Conservation (phyloP, 306 rosid species). For the Cucumis melo region DNA sequence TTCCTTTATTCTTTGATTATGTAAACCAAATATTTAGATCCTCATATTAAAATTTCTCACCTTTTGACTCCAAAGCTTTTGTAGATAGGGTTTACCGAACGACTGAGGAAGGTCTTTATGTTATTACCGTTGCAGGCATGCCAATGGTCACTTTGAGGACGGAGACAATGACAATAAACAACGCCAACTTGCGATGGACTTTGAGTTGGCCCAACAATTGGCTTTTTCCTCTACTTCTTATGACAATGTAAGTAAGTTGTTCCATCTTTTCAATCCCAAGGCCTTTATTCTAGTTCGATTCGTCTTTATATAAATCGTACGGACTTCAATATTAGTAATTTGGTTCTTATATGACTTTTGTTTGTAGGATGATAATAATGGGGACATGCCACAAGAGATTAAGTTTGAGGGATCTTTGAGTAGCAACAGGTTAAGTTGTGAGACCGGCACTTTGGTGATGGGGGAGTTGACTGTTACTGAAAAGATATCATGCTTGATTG, state of each 20-base stretch:
- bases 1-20: background rate
- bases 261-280: background rate
- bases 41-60: background rate
- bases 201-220: slow-evolving; percentile 29
- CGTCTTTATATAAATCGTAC: background rate
- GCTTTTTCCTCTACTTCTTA: slow-evolving; percentile 16
- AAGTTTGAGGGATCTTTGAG: background rate
- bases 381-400: slow-evolving; percentile 7
- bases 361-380: slow-evolving; percentile 24
- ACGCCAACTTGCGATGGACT: slow-evolving; percentile 18
- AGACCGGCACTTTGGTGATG: slow-evolving; percentile 11
- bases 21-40: background rate
- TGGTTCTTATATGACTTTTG: background rate
- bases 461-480: slow-evolving; percentile 22
- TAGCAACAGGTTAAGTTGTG: background rate
- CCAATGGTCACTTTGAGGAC: slow-evolving; percentile 42
- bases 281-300: background rate
- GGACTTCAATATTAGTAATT: background rate
- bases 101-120: background rate
- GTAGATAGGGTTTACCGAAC: background rate
- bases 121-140: slow-evolving; percentile 34
- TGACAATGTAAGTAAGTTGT: slow-evolving; percentile 2
- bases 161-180: slow-evolving; percentile 12
- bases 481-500: slow-evolving; percentile 36
- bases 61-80: background rate